Percentiles rank a stretch among this genome's conserved stretches.
phyloP scores from a whole-genome alignment of 805 yeast species.

The Kodamaea leandrae region DNA sequence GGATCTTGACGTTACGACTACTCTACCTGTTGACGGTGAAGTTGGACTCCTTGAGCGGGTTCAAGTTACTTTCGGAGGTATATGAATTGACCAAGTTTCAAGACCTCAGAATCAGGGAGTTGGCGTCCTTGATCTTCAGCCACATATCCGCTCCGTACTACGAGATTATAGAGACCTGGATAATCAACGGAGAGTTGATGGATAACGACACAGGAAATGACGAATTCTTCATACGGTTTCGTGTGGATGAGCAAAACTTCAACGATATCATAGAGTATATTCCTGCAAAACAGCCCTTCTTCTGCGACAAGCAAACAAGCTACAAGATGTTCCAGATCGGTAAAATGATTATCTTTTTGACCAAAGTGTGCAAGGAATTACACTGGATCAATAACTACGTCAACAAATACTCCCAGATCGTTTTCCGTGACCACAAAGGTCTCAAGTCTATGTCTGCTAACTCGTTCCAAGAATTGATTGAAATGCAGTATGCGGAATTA shows the following conservation, averaged over 20 bases:
- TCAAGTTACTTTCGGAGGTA: conserved; percentile 54
- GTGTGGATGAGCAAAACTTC: conserved; percentile 27
- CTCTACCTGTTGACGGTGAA: conserved; percentile 43
- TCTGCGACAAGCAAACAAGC: conserved; percentile 37
- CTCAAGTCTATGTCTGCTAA: conserved; percentile 33
- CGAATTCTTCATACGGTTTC: conserved; percentile 60
- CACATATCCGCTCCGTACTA: conserved; percentile 58
- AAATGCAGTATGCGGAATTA: conserved; percentile 50
- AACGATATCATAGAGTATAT: conserved; percentile 33
- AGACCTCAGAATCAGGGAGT: conserved; percentile 47
- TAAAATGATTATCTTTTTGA: conserved; percentile 62
- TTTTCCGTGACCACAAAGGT: conserved; percentile 32
- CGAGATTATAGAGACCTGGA: conserved; percentile 62
- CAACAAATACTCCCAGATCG: conserved; percentile 27
- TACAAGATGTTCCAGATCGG: conserved; percentile 65
- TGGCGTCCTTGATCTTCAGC: conserved; percentile 45
- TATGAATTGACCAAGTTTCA: conserved; percentile 58
- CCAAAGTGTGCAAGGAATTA: conserved; percentile 62
- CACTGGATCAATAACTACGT: conserved; percentile 56
- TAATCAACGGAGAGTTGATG: conserved; percentile 59
- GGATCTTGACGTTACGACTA: conserved; percentile 57
- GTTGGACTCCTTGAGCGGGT: conserved; percentile 37
- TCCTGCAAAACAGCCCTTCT: conserved; percentile 46
- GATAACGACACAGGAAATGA: conserved; percentile 37
- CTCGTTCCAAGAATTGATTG: conserved; percentile 32